Evolutionary conservation across 2,329 filamentous ascomycete species (phyloP), one percentile per base, ranked within the genome.

Genomic region (Botrytis squamosa): DNA sequence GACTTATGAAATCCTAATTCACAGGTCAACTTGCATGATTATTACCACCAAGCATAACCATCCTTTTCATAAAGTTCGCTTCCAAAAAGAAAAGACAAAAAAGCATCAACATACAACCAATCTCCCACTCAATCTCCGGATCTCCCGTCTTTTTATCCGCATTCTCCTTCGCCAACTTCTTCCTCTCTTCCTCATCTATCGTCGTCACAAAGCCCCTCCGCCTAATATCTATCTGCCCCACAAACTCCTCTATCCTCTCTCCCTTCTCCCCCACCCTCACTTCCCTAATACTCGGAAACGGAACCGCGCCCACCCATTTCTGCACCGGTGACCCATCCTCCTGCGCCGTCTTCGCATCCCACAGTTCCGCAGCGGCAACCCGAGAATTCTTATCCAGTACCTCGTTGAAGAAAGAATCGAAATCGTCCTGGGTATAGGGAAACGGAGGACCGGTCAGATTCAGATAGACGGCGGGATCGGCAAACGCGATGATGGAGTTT

Each of bases 211-310:
- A 72, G 0, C 52, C 44, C 38, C 62, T 66, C 33, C 70, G 59
- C 38, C 70, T 72, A 66, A 72, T 12, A 2, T 72, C 62, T 29
- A 57, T 29, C n/a, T 67, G 70, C 0, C 70, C 70, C 25, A 72
- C 14, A 36, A 72, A 57, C 14, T 9, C 25, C 63, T 72, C 60
- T 16, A 22, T 52, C 9, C 22, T 67, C 38, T 55, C 29, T 3
- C 38, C 62, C 52, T 33, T 22, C 46, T 46, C 64, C 16, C 38
- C 62, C 14, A 36, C 14, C 42, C 55, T 52, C 20, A 57, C 60
- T 29, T 57, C 70, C 25, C 70, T 66, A 36, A 72, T 72, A 33
- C 60, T 72, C 25, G 70, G 70, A 38, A 72, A 72, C 0, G 70
- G 70, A n/a, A 67, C n/a, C 1, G 29, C 60, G 0, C 62, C 70